Evolutionary conservation across 2,329 filamentous ascomycete species (phyloP).

Genomic region (Ophiostoma sp.): DNA sequence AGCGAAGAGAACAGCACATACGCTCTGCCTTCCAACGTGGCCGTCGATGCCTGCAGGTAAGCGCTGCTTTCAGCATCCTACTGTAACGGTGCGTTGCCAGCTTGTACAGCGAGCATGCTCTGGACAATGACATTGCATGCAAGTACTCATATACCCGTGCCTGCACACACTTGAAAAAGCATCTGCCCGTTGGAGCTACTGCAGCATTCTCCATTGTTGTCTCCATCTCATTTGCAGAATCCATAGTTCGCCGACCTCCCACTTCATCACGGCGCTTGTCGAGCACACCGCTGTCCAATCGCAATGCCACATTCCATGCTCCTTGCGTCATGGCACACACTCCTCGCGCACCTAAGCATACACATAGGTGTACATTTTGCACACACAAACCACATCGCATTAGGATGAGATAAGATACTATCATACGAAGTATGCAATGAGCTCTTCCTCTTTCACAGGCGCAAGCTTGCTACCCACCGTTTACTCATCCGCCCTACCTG

Average conservation of each 20-base stretch:
- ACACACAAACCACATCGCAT: conserved; percentile 4
- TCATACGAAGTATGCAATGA: not conserved
- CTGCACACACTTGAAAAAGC: too few species aligned
- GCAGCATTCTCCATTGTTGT: not conserved
- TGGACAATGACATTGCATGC: too few species aligned
- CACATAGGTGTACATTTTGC: not conserved
- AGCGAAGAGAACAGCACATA: too few species aligned
- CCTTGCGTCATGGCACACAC: not conserved
- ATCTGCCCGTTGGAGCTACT: too few species aligned
- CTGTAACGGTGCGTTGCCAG: too few species aligned
- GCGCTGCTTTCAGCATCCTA: too few species aligned
- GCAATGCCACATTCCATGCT: not conserved
- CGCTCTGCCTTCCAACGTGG: too few species aligned
- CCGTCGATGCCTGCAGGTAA: too few species aligned
- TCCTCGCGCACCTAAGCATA: not conserved
- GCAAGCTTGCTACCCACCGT: not conserved
- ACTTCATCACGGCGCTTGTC: conserved; percentile 13
- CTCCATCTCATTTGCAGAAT: not conserved
- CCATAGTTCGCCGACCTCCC: not conserved
- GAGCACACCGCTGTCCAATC: not conserved
- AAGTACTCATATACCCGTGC: too few species aligned
- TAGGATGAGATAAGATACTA: not conserved
- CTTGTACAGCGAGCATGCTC: too few species aligned
- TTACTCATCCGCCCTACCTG: not conserved
- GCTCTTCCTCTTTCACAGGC: not conserved